A percentile compares a stretch with the other conserved stretches of the same genome.
Conservation (phyloP, 2,329 filamentous ascomycete species). For the Alternaria incomplexa region DNA sequence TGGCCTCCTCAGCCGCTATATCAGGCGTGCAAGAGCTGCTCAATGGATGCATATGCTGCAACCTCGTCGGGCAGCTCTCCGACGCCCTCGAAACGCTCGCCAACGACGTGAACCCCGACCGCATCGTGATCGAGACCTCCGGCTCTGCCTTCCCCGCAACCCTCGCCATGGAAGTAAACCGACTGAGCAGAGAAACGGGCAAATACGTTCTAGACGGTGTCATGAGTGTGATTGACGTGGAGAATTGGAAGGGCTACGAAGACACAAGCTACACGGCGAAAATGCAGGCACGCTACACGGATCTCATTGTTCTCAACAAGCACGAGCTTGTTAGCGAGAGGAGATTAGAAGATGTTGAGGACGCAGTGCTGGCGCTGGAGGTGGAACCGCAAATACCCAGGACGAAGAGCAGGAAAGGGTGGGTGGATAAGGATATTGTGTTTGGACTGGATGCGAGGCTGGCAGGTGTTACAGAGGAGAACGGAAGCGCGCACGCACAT, state of each 20-base stretch:
- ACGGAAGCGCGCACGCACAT: slow-evolving; percentile 48
- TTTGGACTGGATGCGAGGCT: slow-evolving; percentile 88
- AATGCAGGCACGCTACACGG: slow-evolving; percentile 87
- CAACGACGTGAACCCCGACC: slow-evolving; percentile 67
- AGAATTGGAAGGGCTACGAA: slow-evolving; percentile 94
- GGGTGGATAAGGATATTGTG: slow-evolving; percentile 77
- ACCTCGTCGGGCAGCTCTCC: slow-evolving; percentile 89
- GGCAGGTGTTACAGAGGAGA: slow-evolving; percentile 56
- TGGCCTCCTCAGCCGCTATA: slow-evolving; percentile 82
- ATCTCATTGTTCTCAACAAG: slow-evolving; percentile 91
- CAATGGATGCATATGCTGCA: slow-evolving; percentile 98
- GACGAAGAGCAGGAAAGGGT: slow-evolving; percentile 83
- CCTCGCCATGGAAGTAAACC: slow-evolving; percentile 87
- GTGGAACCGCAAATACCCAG: slow-evolving; percentile 75
- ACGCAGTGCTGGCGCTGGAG: slow-evolving; percentile 80
- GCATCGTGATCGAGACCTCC: slow-evolving; percentile 92
- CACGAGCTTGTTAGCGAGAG: slow-evolving; percentile 80
- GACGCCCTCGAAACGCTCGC: slow-evolving; percentile 79
- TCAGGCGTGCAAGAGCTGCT: slow-evolving; percentile 90
- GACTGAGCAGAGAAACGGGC: slow-evolving; percentile 72
- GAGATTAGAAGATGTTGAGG: slow-evolving; percentile 76
- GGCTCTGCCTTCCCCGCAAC: slow-evolving; percentile 85
- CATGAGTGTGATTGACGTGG: slow-evolving; percentile 87
- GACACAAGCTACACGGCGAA: slow-evolving; percentile 89
- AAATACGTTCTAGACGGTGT: slow-evolving; percentile 83